Percentiles rank a stretch among this genome's conserved stretches.
These are phyloP conservation scores for Asterophora parasitica DNA, from an alignment of 768 basidiomycete species.

Conservation along the genomic window DNA sequence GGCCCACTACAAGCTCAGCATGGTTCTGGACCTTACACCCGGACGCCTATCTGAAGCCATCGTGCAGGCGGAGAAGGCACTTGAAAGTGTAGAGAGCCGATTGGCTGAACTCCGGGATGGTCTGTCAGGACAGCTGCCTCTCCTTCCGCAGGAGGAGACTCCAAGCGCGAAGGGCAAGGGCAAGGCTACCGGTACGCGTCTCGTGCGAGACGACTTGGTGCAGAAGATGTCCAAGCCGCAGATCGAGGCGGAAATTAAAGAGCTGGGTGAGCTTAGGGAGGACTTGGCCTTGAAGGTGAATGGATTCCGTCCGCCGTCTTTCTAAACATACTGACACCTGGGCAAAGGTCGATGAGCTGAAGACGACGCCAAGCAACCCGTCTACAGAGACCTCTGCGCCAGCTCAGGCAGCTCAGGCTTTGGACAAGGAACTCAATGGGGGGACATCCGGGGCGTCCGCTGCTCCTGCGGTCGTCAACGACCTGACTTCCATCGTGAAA, in stretches of 20 bases:
- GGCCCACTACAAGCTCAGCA: conserved; percentile 90
- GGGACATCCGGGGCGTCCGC: conserved; percentile 29
- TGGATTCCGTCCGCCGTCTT: neutral
- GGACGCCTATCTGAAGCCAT: conserved; percentile 82
- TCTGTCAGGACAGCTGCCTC: conserved; percentile 34
- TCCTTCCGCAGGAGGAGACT: conserved; percentile 26
- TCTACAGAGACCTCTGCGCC: conserved; percentile 52
- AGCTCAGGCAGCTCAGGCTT: conserved; percentile 61
- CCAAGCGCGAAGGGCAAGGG: conserved; percentile 65
- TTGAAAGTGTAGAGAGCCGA: conserved; percentile 72
- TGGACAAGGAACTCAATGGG: conserved; percentile 67
- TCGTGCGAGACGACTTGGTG: conserved; percentile 51
- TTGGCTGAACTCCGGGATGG: conserved; percentile 54
- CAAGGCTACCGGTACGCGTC: conserved; percentile 46
- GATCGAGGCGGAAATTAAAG: conserved; percentile 75
- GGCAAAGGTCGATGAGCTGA: conserved; percentile 85
- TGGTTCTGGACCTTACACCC: conserved; percentile 87
- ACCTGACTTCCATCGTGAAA: conserved; percentile 86
- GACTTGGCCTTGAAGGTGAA: conserved; percentile 81
- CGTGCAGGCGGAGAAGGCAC: conserved; percentile 70
- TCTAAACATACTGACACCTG: neutral
- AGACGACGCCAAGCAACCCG: conserved; percentile 64
- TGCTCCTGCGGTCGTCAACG: conserved; percentile 54
- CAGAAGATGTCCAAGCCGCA: conserved; percentile 68
- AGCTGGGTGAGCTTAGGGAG: conserved; percentile 66